Percentiles rank a stretch among this genome's conserved stretches.
phyloP scores from a whole-genome alignment of 352 stramenopile genomes.

The Pythium brachiatum region DNA sequence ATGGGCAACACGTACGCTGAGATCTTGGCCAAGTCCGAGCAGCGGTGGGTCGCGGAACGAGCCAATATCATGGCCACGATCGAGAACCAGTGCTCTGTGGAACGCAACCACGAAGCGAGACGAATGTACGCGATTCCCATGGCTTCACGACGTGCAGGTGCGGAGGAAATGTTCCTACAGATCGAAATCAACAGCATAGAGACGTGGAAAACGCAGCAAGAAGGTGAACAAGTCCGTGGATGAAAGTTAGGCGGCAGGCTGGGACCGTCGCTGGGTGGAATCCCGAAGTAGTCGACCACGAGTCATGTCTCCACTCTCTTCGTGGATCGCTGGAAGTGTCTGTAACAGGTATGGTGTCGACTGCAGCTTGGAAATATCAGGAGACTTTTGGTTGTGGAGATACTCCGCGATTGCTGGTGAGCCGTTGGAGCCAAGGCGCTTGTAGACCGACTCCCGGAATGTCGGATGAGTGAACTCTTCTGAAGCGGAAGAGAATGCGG shows the following conservation, averaged over 20 bases:
- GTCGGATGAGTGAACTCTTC: neutral
- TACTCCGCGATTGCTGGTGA: neutral
- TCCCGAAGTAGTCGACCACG: neutral
- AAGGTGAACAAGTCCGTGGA: neutral
- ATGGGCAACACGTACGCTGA: conserved; percentile 70
- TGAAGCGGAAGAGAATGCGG: neutral
- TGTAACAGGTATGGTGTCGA: neutral
- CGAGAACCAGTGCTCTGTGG: conserved; percentile 41
- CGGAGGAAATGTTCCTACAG: conserved; percentile 44
- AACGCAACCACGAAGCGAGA: conserved; percentile 34
- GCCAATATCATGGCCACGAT: conserved; percentile 68
- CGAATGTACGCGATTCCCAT: conserved; percentile 44
- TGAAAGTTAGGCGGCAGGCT: neutral
- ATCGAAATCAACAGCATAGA: conserved; percentile 49
- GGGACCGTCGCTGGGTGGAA: neutral
- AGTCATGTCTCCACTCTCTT: neutral
- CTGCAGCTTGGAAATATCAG: neutral
- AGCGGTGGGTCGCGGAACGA: conserved; percentile 59
- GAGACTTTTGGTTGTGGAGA: neutral
- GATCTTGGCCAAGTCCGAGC: conserved; percentile 55
- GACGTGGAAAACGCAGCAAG: conserved; percentile 33
- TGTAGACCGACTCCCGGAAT: conserved; percentile 12
- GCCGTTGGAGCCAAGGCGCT: neutral
- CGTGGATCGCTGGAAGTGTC: neutral
- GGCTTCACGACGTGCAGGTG: conserved; percentile 29